Base-by-base conservation (phyloP, 2,329 filamentous ascomycete genomes). In the Neocucurbitaria cava region DNA sequence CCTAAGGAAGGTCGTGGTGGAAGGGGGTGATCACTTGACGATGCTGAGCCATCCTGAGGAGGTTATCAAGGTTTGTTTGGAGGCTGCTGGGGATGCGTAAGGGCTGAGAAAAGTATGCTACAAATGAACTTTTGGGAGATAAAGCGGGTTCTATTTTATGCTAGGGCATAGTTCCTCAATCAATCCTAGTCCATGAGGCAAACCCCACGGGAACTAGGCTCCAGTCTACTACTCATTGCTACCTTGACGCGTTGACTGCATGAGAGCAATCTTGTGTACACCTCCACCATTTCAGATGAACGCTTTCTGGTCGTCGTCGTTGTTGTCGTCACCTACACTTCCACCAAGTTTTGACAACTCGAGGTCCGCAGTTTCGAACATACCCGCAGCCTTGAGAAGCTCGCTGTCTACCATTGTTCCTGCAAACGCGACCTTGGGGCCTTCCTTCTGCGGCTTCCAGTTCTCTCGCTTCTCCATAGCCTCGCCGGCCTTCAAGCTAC, bases 351-450 rank as follows among this genome's bases (percentile, higher is more conserved):
- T 62, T 24, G 49, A 49, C 41, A 64, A 21, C 53, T 65, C 64
- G 36, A 59, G 59, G 21, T 62, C 50, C 9, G 59, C 65, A 33
- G 55, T 63, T 18, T 61, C 65, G 3, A 62, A 38, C 45, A 74
- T 40, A 3, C 71, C 73, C 4, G 68, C 70, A 5, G 58, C 64
- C 57, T 62, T 68, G 15, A 73, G 56, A 38, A 74, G 44, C 41
- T 70, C 66, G 21, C 62, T 68, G 38, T 73, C 70, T 23, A 72
- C 65, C 64, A 68, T 63, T 0, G 60, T 61, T 1, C 72, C 73
- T 3, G 68, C 72, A 56, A 76, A 69, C 4, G 46, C 43, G 18
- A 72, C 62, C 50, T 61, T 62, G 1, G 58, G 55, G 1, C 66
- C 71, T 10, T 62, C 56, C 10, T 52, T 56, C 46, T 62, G 47